Evolutionary conservation across 768 basidiomycete genomes (phyloP), one percentile per base, ranked within the genome.

Genomic region (Xerocomellus chrysenteron): DNA sequence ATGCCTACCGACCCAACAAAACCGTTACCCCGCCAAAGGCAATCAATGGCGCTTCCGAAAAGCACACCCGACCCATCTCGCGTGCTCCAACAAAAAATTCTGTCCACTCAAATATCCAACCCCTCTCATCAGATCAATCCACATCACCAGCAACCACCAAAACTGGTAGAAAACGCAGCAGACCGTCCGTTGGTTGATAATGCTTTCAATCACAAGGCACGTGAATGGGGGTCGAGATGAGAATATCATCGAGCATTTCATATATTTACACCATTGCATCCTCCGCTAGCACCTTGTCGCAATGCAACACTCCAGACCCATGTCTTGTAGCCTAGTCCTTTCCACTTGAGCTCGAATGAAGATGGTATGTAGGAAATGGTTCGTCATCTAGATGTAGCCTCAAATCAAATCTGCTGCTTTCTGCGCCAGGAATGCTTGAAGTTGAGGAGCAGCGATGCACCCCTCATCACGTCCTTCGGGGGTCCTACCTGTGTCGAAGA

Each of bases 121-220:
- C 60, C 5, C 52, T 35, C 36, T 43, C 59, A 5, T 41, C 52
- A 39, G 54, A 66, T 36, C 67, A 44, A 55, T 39, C 56, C 21
- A 51, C 47, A n/a, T 42, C 67, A 13, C 48, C 47, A 6, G 24
- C 51, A 16, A 52, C 68, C 43, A 55, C 55, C 42, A 73, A 68
- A 57, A 50, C 61, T 36, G 66, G 65, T 36, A 68, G 52, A 68
- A 73, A 74, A 63, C 72, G 72, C 56, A 67, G 61, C 51, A 74
- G 73, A 65, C 53, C 57, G 33, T 68, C 72, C 24, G 57, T 70
- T 45, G 66, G 46, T 62, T 68, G 63, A 73, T 36, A 24, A 52
- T 50, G 16, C 35, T 47, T 61, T 55, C 56, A 49, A 50, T 53
- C 54, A 56, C 54, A 55, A 21, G 55, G 54, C 57, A 54, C 56